Evolutionary conservation across 164 flowering plant species (phyloP).

Genomic region (Berberis thunbergii): DNA sequence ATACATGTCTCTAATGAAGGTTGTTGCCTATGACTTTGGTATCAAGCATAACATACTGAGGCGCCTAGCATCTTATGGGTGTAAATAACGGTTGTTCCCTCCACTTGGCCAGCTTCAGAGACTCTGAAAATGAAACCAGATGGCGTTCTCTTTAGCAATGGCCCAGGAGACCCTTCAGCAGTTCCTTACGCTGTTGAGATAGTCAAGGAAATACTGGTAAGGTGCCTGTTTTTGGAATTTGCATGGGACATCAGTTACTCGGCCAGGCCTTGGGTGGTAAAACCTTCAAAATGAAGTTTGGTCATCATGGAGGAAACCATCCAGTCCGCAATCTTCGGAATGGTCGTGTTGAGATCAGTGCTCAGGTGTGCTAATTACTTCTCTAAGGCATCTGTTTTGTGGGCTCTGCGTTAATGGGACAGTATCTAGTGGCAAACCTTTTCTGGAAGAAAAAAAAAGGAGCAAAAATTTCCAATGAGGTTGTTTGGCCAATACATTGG

Average conservation of each 20-base stretch:
- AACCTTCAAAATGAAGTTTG: conserved; percentile 87
- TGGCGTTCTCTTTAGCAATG: conserved; percentile 87
- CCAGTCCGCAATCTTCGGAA: conserved; percentile 64
- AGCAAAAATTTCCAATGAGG: too few relatives aligned
- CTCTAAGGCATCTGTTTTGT: neutral
- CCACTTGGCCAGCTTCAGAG: conserved; percentile 78
- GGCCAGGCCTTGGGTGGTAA: conserved; percentile 84
- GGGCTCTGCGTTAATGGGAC: too few relatives aligned
- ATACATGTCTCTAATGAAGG: conserved; percentile 29
- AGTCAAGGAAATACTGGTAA: conserved; percentile 61
- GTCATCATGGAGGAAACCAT: conserved; percentile 93
- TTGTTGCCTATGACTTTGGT: conserved; percentile 87
- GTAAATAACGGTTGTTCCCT: conserved; percentile 84
- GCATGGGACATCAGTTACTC: conserved; percentile 92
- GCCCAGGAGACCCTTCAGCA: conserved; percentile 90
- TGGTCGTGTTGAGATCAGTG: conserved; percentile 78
- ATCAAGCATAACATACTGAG: conserved; percentile 78
- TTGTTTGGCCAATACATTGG: too few relatives aligned
- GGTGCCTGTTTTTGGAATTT: conserved; percentile 83
- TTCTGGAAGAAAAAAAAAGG: too few relatives aligned
- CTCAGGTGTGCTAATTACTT: conserved; percentile 43
- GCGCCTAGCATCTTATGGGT: conserved; percentile 70
- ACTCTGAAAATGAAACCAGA: conserved; percentile 68
- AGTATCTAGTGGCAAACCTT: too few relatives aligned
- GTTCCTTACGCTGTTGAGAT: conserved; percentile 83